Evolutionary conservation across 2,329 filamentous ascomycete genomes (phyloP), one percentile per base, ranked within the genome.

Genomic region (Verticillium nonalfalfae): DNA sequence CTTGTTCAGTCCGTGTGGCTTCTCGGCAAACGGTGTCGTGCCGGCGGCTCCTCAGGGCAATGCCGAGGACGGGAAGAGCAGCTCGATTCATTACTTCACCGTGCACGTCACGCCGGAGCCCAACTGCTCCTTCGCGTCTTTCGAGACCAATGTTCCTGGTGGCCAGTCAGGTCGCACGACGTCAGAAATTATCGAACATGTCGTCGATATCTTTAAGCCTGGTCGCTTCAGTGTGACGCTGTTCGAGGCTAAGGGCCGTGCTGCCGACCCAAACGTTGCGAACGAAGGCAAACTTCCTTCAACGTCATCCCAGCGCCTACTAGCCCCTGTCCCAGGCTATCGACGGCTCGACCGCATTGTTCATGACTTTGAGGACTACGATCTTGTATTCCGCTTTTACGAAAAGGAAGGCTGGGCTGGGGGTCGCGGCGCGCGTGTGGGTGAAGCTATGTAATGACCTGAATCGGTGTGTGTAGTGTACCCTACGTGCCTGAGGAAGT

Each of bases 51-150:
- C 84, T 14, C 79, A 85, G 38, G 81, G 81, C 59, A 77, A 78
- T 38, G 79, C 70, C 39, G 68, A 68, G 59, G 66, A 71, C 68
- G 77, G 81, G 63, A 71, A 73, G 58, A 75, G 76, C 63, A 81
- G 80, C 59, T 79, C 84, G 4, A 89, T 86, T 50, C 93, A 98
- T 77, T 99, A 99, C 79, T 99, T 97, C 78, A 99, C 94, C 1
- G 95, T 99, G 31, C 95, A 99, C 72, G 95, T 99, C 67, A 99
- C 95, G 0, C 95, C 95, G 0, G 95, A 99, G 81, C 92, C 94
- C 14, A 88, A 97, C 70, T 99, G 94, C 81, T 97, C 93, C 5
- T 99, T 96, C 74, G 95, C 95, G 39, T 97, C 93, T 1, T 99
- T 99, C 72, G 95, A 99, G 81, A 98, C 95, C 67, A 99, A 98